A percentile compares a stretch with the other conserved stretches of the same genome.
These are phyloP conservation scores for Syzygium jambos DNA, from an alignment of 345 rosid genomes.

Conservation along the genomic window DNA sequence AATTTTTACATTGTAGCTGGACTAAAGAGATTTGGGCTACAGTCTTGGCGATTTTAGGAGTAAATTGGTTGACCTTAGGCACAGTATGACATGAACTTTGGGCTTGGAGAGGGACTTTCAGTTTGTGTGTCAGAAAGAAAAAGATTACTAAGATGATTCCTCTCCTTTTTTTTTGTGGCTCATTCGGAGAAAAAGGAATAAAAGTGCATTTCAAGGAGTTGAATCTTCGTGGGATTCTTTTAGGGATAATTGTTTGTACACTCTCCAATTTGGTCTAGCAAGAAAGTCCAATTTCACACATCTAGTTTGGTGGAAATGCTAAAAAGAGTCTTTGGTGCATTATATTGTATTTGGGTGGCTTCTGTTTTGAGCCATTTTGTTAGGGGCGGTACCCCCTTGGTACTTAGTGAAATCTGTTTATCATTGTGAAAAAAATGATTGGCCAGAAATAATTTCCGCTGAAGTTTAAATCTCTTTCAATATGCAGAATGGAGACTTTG, in stretches of 20 bases:
- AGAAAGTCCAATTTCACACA: background rate
- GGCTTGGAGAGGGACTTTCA: background rate
- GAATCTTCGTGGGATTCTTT: background rate
- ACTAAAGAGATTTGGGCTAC: background rate
- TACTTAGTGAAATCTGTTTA: background rate
- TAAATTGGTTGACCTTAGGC: background rate
- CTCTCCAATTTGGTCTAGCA: background rate
- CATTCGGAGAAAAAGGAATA: background rate
- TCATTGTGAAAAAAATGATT: background rate
- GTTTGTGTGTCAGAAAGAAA: background rate
- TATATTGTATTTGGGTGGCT: background rate
- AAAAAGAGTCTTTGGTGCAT: background rate
- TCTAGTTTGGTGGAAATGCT: background rate
- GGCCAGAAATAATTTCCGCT: background rate
- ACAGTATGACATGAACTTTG: background rate
- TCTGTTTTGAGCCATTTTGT: background rate
- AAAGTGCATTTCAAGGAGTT: background rate
- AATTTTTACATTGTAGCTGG: background rate
- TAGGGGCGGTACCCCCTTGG: background rate
- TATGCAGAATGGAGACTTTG: slow-evolving; percentile 57
- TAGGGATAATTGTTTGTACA: background rate
- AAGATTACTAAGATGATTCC: background rate
- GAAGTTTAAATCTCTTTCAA: background rate
- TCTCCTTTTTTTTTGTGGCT: background rate
- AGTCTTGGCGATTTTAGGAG: background rate